Base-by-base conservation (phyloP, 129 eudicot genomes). In the Lonicera japonica region DNA sequence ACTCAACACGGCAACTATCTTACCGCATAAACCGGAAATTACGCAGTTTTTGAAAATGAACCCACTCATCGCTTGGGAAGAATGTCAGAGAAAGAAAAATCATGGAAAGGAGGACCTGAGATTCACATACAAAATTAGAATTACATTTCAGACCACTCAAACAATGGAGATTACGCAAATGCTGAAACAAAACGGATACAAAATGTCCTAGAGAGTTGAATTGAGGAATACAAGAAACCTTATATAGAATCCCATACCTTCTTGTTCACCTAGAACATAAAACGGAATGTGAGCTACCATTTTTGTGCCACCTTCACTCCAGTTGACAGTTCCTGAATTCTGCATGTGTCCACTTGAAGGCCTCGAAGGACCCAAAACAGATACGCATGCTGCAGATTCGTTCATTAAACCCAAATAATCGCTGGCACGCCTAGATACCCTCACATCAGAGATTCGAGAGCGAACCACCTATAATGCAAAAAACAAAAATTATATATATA, bases 361-460 rank as follows among this genome's bases (percentile, higher is more conserved):
- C 66, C 76, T 76, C 54, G 94, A 80, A 48, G 98, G 86, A 50
- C 98, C 96, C 69, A 92, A 73, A 43, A 92, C 81, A 60, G 99
- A 92, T 59, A 79, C 36, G 64, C 95, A 92, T 34, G 88, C 77
- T n/a, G 98, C 96, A 21, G 99, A 90, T 66, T 92, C 99, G 64
- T 76, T 88, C 95, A 92, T 86, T 57, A 92, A 69, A 21, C 95
- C 91, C 76, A 92, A 71, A 68, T 79, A 92, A 77, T 92, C 99
- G 72, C 85, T 90, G 50, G 98, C 98, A 21, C 95, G 96, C 70
- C 69, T 83, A 80, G 88, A 87, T 21, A 92, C 96, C 83, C 96
- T 80, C 19, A 74, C 84, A 69, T 91, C 97, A 20, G 97, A 82
- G 22, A 88, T 75, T 61, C 91, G 88, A 57, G 98, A 92, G 63